Evolutionary conservation across 768 basidiomycete species (phyloP), one percentile per base, ranked within the genome.

Genomic region (Phallus indusiatus): DNA sequence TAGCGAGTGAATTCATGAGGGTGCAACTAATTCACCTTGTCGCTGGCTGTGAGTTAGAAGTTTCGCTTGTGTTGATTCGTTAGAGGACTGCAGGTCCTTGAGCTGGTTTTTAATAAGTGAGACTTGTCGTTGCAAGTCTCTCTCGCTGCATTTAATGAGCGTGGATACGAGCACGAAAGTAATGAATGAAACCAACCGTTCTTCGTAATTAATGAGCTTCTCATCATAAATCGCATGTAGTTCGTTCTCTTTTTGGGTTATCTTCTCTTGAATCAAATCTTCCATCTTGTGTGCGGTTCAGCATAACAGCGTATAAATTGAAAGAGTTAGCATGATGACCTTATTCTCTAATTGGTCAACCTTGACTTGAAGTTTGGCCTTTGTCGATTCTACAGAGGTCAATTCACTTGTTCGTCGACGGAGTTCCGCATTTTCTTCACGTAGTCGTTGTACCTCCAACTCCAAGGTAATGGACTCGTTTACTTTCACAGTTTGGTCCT

Each of bases 161-260:
- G 34, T 46, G 3, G 24, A 18, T 47, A 17, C 34, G 5, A 36
- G 58, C 18, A 3, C 2, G 7, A 28, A 28, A 28, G 28, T 55
- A 37, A 37, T 1, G 16, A 5, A 22, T 5, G 8, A 6, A 9
- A 70, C 83, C 28, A 64, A 93, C 93, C 95, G 81, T 67, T 95
- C 95, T 70, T 94, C 94, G 65, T 95, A 97, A 71, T 98, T 99
- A 54, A 91, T 79, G 69, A 99, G 78, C 64, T 86, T 86, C 73
- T 99, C 96, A 66, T 99, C 96, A 64, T 96, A 97, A 5, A 90
- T 94, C 16, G 95, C 96, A 64, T 95, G 90, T 18, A 98, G 77
- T 73, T 97, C 96, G 59, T 94, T 95, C 75, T 97, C 92, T 73
- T 97, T 98, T 70, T 90, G 88, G 2, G 77, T 75, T 35, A 98